phyloP scores from a whole-genome alignment of 2,329 filamentous ascomycete genomes.

The Xylariales sp. region DNA sequence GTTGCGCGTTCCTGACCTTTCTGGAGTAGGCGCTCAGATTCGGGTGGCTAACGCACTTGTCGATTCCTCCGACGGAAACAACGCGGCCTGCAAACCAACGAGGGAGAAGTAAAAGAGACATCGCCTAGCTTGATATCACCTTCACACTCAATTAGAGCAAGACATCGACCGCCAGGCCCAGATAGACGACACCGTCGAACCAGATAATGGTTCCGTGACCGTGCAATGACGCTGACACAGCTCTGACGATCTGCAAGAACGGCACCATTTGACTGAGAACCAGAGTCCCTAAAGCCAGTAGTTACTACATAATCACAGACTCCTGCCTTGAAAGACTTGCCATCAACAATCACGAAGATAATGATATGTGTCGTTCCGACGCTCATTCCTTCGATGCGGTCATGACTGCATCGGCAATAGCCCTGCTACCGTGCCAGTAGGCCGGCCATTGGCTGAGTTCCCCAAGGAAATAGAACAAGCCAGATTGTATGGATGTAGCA shows the following conservation, averaged over 20 bases:
- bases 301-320: constrained; percentile 17
- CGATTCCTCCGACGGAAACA: constrained; percentile 77
- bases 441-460: constrained; percentile 60
- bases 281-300: constrained; percentile 42
- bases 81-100: constrained; percentile 64
- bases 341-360: constrained; percentile 60
- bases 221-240: constrained; percentile 51
- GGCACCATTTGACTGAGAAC: constrained; percentile 57
- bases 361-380: constrained; percentile 56
- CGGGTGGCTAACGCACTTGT: constrained; percentile 73
- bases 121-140: constrained; percentile 31
- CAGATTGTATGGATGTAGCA: constrained; percentile 51
- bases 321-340: constrained; percentile 22
- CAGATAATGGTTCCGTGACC: no score
- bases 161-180: no score
- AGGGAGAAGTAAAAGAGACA: constrained; percentile 34
- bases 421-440: constrained; percentile 58
- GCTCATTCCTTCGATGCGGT: constrained; percentile 28
- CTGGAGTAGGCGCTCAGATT: constrained; percentile 62
- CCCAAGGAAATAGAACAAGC: constrained; percentile 64
- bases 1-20: constrained; percentile 58
- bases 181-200: no score
- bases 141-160: constrained; percentile 40
- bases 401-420: constrained; percentile 34
- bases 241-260: constrained; percentile 54